Percentiles rank a stretch among this genome's conserved stretches.
Conservation (phyloP, 1,139 yeast species). For the Nadsonia commutata region DNA sequence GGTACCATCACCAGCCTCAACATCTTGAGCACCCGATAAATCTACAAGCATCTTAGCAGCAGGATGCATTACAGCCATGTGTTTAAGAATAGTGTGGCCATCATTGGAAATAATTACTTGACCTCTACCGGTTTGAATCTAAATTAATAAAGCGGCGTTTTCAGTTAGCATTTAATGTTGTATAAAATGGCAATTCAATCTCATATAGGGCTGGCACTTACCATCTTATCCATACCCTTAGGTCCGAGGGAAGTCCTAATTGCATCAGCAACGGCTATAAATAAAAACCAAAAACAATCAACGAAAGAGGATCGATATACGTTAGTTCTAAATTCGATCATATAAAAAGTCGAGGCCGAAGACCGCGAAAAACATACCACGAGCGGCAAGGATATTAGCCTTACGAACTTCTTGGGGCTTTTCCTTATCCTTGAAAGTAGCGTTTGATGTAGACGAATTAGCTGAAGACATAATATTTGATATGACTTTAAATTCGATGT, state of each 20-base stretch:
- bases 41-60: slow-evolving; percentile 98
- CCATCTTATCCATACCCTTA: slow-evolving; percentile 98
- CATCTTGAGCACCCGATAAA: slow-evolving; percentile 92
- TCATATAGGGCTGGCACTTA: slow-evolving; percentile 9
- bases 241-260: slow-evolving; percentile 96
- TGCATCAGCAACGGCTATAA: slow-evolving; percentile 84
- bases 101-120: slow-evolving; percentile 93
- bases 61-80: slow-evolving; percentile 93
- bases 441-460: slow-evolving; percentile 32
- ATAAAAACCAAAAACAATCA: not conserved
- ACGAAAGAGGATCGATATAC: slow-evolving; percentile 1
- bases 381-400: slow-evolving; percentile 85
- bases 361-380: slow-evolving; percentile 21
- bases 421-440: slow-evolving; percentile 85
- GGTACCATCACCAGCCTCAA: slow-evolving; percentile 98
- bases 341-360: not conserved
- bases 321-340: not conserved
- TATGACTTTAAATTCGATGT: not conserved
- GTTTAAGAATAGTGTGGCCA: slow-evolving; percentile 87
- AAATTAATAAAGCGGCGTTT: not conserved
- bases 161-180: not conserved
- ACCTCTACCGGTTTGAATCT: slow-evolving; percentile 76
- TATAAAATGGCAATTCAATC: too few species aligned
- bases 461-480: not conserved
- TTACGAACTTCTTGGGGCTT: slow-evolving; percentile 96